Conservation (phyloP, 805 yeast genomes). For the Starmerella sp. region DNA sequence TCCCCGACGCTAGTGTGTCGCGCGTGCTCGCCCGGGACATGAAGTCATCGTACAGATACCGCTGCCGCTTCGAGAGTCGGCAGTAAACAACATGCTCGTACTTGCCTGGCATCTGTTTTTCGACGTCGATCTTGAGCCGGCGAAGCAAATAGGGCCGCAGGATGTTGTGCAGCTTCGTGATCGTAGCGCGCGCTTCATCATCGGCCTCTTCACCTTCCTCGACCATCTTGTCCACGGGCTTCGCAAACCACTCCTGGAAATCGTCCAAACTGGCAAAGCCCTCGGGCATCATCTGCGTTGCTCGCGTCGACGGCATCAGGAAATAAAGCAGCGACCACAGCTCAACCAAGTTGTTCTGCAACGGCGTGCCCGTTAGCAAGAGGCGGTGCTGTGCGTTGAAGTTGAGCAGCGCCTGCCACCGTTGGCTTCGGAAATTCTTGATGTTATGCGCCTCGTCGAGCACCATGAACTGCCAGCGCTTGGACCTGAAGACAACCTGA, state of each 20-base stretch:
- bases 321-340: slow-evolving; percentile 92
- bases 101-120: slow-evolving; percentile 97
- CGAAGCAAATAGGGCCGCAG: slow-evolving; percentile 84
- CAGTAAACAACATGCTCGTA: slow-evolving; percentile 92
- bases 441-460: slow-evolving; percentile 97
- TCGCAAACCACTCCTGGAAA: slow-evolving; percentile 98
- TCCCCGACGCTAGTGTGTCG: slow-evolving; percentile 88
- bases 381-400: slow-evolving; percentile 85
- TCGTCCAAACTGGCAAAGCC: slow-evolving; percentile 95
- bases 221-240: slow-evolving; percentile 84
- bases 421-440: slow-evolving; percentile 86
- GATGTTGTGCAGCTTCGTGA: slow-evolving; percentile 81
- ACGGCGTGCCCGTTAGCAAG: slow-evolving; percentile 89
- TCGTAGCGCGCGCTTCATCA: slow-evolving; percentile 72
- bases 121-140: slow-evolving; percentile 91
- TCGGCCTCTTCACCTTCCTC: slow-evolving; percentile 60
- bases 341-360: slow-evolving; percentile 89
- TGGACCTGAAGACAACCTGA: slow-evolving; percentile 83
- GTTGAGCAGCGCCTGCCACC: slow-evolving; percentile 93
- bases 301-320: slow-evolving; percentile 82
- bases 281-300: slow-evolving; percentile 54
- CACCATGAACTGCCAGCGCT: slow-evolving; percentile 93
- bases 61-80: slow-evolving; percentile 80
- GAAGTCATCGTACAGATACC: slow-evolving; percentile 87
- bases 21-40: slow-evolving; percentile 94